phyloP scores from a whole-genome alignment of 108 stramenopile genomes.

The Nannochloropsis salina region DNA sequence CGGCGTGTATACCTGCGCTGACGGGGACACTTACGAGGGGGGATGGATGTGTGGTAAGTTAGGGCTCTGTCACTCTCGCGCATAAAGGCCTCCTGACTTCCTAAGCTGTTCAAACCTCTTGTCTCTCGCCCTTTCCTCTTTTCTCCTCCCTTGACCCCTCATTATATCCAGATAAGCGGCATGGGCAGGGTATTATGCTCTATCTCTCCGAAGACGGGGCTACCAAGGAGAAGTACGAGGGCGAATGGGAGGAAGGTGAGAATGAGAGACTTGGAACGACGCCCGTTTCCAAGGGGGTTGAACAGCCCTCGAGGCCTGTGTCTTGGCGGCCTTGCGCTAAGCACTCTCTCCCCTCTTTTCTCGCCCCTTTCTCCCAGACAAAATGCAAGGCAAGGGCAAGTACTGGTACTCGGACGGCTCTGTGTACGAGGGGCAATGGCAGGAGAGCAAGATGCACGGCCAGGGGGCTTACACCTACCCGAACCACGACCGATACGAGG shows the following conservation, averaged over 20 bases:
- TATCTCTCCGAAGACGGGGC: constrained; percentile 21
- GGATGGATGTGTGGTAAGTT: neutral
- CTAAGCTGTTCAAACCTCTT: neutral
- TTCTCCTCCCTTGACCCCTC: neutral
- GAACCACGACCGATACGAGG: constrained; percentile 48
- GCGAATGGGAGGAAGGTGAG: neutral
- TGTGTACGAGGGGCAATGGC: constrained; percentile 35
- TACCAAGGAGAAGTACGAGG: constrained; percentile 19
- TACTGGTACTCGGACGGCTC: constrained; percentile 38
- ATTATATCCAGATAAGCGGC: constrained; percentile 35
- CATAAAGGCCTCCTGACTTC: neutral
- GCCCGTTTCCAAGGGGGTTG: too few relatives aligned
- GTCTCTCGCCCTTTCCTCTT: neutral
- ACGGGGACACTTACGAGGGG: constrained; percentile 21
- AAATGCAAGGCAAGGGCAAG: constrained; percentile 23
- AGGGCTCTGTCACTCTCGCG: too few relatives aligned
- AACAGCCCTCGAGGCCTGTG: too few relatives aligned
- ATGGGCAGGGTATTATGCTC: constrained; percentile 45
- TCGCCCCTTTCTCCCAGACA: neutral
- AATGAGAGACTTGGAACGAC: too few relatives aligned
- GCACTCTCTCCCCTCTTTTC: neutral
- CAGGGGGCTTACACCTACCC: constrained; percentile 26
- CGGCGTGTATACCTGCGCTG: constrained; percentile 20
- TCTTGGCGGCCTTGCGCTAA: neutral
- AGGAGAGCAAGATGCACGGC: constrained; percentile 36